Evolutionary conservation across 2,329 filamentous ascomycete genomes (phyloP), one percentile per base, ranked within the genome.

Genomic region (Rosellinia necatrix): DNA sequence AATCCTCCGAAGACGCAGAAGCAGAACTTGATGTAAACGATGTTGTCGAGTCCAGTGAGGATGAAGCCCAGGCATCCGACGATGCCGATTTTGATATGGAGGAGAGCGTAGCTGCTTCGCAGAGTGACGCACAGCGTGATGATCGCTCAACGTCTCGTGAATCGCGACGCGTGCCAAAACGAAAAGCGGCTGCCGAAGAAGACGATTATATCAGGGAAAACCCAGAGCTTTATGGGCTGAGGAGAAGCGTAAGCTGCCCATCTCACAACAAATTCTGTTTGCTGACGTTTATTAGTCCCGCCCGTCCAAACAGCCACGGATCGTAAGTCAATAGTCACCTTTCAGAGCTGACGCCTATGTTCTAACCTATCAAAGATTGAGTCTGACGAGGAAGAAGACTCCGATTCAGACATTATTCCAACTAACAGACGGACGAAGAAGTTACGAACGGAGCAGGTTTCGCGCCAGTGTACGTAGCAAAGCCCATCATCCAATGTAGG

Each of bases 151-250:
- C 84, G 69, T 94, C 91, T 42, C 82, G 85, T 67, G 87, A 87
- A 66, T 90, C 88, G 38, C 82, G 81, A 61, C 82, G 85, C 69
- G 83, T 82, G 46, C 75, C 81, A 59, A 96, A 96, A 80, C 88
- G 92, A 75, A 89, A 90, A 76, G 74, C 80, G 63, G 72, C 80
- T 70, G 71, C 83, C 32, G 86, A 88, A 48, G 90, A 94, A 66
- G 88, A 94, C 56, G 87, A 92, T 42, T 92, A 87, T 70, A 96
- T 97, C 66, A 83, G 88, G 67, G 89, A 91, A 69, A 96, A 99
- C 68, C 94, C 94, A 40, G 92, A 96, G 75, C 80, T 99, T 7
- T 99, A 97, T 77, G 94, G 94, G 43, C 81, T 99, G 64, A 86
- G 94, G 66, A 85, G 94, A 77, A 99, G 94, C 78, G 92, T 94